Evolutionary conservation across 352 stramenopile species (phyloP), one percentile per base, ranked within the genome.

Genomic region (Pythium biforme): DNA sequence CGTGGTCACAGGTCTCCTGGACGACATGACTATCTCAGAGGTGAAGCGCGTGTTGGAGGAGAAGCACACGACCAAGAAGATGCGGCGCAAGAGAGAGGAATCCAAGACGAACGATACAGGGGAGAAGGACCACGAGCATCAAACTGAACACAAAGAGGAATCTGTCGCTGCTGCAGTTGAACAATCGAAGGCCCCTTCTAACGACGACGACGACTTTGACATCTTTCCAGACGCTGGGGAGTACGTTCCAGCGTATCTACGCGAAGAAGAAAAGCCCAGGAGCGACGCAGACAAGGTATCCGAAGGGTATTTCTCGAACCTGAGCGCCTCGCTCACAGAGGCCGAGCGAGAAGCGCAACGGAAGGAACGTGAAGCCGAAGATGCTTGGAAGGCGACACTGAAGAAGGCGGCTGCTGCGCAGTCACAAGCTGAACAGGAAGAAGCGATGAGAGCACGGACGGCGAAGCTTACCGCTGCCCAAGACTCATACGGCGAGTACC

Each of bases 151-250:
- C n/a, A n/a, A n/a, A n/a, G n/a, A n/a, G n/a, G n/a, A n/a, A n/a
- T n/a, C n/a, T n/a, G n/a, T n/a, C n/a, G n/a, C n/a, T n/a, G 17
- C 25, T 17, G 47, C 11, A 11, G 47, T 23, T 22, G 27, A 26
- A 53, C 12, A 27, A 17, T 37, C 34, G 14, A 40, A 40, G 12
- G 34, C 14, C 14, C 14, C 34, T 4, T 40, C 34, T n/a, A n/a
- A n/a, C 34, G 68, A 85, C 1, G 72, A 78, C 3, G 72, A 86
- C 1, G 78, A 88, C 7, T 79, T 90, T 60, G 81, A 91, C 63
- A 93, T 93, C 12, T 93, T 93, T 46, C 74, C 78, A 1, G 77
- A 91, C 23, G 79, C 79, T 14, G 80, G 79, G 2, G 80, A 90
- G 20, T 91, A 91, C 54, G 69, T 93, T 4, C 84, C 84, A 0